Evolutionary conservation across 1,139 yeast genomes (phyloP).

Genomic region (Eremothecium gossypii): DNA sequence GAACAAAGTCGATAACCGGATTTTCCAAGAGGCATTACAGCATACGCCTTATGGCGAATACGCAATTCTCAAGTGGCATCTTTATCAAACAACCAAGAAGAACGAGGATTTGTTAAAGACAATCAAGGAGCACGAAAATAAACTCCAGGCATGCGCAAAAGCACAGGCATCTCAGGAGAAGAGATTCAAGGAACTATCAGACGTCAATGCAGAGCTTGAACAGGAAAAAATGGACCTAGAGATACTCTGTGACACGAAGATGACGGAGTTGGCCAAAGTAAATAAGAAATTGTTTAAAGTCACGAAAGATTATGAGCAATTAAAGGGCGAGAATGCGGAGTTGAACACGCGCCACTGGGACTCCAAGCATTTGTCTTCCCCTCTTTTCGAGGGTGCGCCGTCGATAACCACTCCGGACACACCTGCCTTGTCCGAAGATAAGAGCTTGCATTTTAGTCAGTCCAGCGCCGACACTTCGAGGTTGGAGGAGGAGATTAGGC

Average conservation of each 20-base stretch:
- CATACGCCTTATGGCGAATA: slow-evolving; percentile 1
- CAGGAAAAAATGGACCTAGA: slow-evolving; percentile 2
- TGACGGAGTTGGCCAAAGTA: slow-evolving; percentile 1
- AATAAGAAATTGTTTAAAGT: neutral
- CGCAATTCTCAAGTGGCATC: slow-evolving; percentile 1
- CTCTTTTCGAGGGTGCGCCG: neutral
- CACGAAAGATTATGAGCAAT: neutral
- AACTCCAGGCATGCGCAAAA: neutral
- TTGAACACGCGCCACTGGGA: neutral
- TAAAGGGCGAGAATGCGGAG: slow-evolving; percentile 1
- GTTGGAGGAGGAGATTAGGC: slow-evolving; percentile 2
- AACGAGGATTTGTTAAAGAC: slow-evolving; percentile 1
- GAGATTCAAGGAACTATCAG: neutral
- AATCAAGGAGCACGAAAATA: neutral
- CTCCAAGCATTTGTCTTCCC: neutral
- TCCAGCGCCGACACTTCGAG: neutral
- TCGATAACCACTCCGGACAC: slow-evolving; percentile 1
- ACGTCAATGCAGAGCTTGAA: slow-evolving; percentile 1
- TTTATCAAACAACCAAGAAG: neutral
- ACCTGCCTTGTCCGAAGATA: neutral
- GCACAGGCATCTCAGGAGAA: neutral
- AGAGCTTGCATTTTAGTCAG: neutral
- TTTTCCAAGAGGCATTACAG: neutral
- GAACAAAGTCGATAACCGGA: neutral
- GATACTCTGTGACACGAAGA: neutral